phyloP scores from a whole-genome alignment of 2,329 filamentous ascomycete genomes.

The Cytospora mali region DNA sequence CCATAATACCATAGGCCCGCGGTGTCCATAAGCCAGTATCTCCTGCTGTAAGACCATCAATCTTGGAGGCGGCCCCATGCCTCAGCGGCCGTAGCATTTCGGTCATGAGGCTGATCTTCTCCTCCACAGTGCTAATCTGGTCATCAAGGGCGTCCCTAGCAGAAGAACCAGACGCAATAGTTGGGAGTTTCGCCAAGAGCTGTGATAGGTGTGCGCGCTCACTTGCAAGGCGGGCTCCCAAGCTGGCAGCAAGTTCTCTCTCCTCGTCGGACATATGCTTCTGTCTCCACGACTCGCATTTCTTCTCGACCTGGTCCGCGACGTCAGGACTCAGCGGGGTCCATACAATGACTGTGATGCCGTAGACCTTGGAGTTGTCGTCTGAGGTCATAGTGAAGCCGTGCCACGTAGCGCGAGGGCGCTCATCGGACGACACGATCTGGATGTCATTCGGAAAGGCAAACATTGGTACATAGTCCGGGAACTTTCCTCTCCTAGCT shows the following conservation, averaged over 20 bases:
- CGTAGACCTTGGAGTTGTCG: constrained; percentile 89
- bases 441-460: constrained; percentile 98
- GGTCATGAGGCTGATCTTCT: constrained; percentile 96
- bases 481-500: constrained; percentile 80
- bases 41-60: constrained; percentile 91
- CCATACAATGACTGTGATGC: constrained; percentile 91
- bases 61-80: constrained; percentile 94
- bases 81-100: constrained; percentile 90
- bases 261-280: constrained; percentile 88
- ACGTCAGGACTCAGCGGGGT: constrained; percentile 80
- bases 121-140: constrained; percentile 91
- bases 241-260: constrained; percentile 85
- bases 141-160: constrained; percentile 87
- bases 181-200: constrained; percentile 80
- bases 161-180: constrained; percentile 75
- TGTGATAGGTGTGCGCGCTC: constrained; percentile 91
- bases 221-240: constrained; percentile 82
- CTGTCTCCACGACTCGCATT: constrained; percentile 84
- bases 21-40: constrained; percentile 97
- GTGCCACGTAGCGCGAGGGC: constrained; percentile 96
- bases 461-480: constrained; percentile 99
- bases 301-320: constrained; percentile 79
- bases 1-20: constrained; percentile 88
- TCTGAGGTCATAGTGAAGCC: constrained; percentile 97
- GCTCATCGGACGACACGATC: constrained; percentile 91